Evolutionary conservation across 148 eudicot genomes (phyloP).

Genomic region (Tetragonia tetragonoides): DNA sequence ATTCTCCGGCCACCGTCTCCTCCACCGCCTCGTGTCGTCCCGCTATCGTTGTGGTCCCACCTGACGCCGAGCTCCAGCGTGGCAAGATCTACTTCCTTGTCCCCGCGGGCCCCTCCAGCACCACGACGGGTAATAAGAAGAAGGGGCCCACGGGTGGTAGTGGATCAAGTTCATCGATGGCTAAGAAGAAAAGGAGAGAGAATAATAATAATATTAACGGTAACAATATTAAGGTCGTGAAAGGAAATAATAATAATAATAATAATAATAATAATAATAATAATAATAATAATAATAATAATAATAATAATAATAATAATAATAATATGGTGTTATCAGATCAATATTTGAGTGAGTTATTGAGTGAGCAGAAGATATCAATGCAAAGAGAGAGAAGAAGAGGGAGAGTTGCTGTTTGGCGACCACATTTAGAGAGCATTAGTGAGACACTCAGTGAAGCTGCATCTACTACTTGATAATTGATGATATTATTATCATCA

Average conservation of each 20-base stretch:
- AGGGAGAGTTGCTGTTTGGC: conserved; percentile 72
- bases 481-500: neutral
- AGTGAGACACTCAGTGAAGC: conserved; percentile 43
- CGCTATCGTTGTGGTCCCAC: conserved; percentile 58
- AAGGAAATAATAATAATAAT: neutral
- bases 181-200: conserved; percentile 29
- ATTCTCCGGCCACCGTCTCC: too few relatives aligned
- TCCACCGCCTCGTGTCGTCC: conserved; percentile 11
- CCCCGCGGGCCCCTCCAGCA: conserved; percentile 35
- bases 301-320: conserved; percentile 12
- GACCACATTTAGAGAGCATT: conserved; percentile 74
- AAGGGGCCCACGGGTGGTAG: conserved; percentile 2
- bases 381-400: conserved; percentile 60
- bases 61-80: conserved; percentile 70
- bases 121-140: neutral
- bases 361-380: conserved; percentile 59
- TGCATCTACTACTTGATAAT: conserved; percentile 14
- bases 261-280: conserved; percentile 19
- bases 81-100: conserved; percentile 86
- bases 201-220: neutral
- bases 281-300: conserved; percentile 2
- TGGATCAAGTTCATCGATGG: neutral
- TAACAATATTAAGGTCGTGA: neutral
- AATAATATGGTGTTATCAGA: conserved; percentile 31
- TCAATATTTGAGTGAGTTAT: conserved; percentile 69